These are phyloP conservation scores for Coriaria nepalensis DNA, from an alignment of 306 rosid species.

Conservation along the genomic window DNA sequence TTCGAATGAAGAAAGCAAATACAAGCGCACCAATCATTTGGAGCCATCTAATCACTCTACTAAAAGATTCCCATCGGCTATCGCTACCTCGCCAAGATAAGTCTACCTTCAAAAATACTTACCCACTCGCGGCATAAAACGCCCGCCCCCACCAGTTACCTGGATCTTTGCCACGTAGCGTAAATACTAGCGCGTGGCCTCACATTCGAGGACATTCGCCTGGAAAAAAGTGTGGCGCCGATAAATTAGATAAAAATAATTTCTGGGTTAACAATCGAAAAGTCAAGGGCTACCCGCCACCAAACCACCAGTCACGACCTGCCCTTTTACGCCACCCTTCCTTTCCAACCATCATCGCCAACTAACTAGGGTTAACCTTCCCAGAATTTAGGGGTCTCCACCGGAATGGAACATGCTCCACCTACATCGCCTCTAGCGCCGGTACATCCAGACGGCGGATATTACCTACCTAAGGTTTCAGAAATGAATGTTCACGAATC, in stretches of 20 bases:
- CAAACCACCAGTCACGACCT: conserved; percentile 2
- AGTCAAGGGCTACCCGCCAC: background rate
- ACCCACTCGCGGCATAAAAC: too few species aligned
- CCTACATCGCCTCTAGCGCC: conserved; percentile 1
- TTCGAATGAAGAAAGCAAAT: too few species aligned
- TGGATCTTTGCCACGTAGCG: too few species aligned
- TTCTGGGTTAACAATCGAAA: background rate
- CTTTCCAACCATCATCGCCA: conserved; percentile 3
- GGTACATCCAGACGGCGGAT: conserved; percentile 1
- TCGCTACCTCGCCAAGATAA: too few species aligned
- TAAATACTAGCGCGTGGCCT: too few species aligned
- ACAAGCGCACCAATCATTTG: too few species aligned
- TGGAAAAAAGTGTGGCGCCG: too few species aligned
- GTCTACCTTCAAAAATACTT: too few species aligned
- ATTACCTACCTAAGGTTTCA: background rate
- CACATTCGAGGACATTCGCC: too few species aligned
- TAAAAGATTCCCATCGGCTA: too few species aligned
- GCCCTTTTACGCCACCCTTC: conserved; percentile 11
- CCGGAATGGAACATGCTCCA: conserved; percentile 2
- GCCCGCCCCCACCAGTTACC: too few species aligned
- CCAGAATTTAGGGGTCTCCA: conserved; percentile 3
- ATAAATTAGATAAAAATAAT: background rate
- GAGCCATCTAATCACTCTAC: too few species aligned
- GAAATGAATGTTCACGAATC: conserved; percentile 25
- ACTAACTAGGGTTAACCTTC: background rate